phyloP scores from a whole-genome alignment of 176 grass and related monocot species.

The Bromus sterilis region DNA sequence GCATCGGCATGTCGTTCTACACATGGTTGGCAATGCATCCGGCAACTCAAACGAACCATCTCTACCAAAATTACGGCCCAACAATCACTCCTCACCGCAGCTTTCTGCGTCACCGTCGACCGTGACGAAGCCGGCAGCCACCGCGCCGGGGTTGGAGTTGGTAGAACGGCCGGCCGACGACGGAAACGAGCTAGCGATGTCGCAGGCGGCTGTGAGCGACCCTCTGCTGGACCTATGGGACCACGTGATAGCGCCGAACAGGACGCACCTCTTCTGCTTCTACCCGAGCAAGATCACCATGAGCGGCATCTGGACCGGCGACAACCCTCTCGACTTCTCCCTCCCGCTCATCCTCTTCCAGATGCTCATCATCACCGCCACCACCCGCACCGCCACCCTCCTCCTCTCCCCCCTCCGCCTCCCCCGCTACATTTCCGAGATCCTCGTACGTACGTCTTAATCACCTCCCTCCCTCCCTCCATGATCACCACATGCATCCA shows the following conservation, averaged over 20 bases:
- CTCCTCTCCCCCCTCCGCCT: slow-evolving; percentile 52
- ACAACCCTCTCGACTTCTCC: slow-evolving; percentile 49
- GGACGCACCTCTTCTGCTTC: slow-evolving; percentile 37
- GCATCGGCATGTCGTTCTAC: neutral
- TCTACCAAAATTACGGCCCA: neutral
- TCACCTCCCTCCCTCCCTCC: no score
- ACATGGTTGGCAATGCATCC: neutral
- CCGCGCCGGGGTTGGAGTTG: neutral
- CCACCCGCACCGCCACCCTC: slow-evolving; percentile 32
- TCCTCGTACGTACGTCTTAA: slow-evolving; percentile 30
- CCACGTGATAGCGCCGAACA: neutral
- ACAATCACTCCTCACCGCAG: neutral
- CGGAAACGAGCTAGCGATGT: slow-evolving; percentile 1
- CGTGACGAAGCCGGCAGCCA: neutral
- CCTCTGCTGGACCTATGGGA: slow-evolving; percentile 5
- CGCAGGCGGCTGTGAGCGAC: neutral
- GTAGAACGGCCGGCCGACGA: neutral
- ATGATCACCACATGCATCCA: neutral
- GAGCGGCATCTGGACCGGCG: slow-evolving; percentile 42
- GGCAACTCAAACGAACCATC: no score
- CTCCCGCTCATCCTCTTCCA: slow-evolving; percentile 66
- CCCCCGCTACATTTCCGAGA: slow-evolving; percentile 60
- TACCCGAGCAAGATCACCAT: slow-evolving; percentile 49
- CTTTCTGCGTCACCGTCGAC: neutral
- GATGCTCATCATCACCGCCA: slow-evolving; percentile 46